A percentile compares a stretch with the other conserved stretches of the same genome.
Conservation (phyloP, 257 asterid species). For the Fraxinus americana region DNA sequence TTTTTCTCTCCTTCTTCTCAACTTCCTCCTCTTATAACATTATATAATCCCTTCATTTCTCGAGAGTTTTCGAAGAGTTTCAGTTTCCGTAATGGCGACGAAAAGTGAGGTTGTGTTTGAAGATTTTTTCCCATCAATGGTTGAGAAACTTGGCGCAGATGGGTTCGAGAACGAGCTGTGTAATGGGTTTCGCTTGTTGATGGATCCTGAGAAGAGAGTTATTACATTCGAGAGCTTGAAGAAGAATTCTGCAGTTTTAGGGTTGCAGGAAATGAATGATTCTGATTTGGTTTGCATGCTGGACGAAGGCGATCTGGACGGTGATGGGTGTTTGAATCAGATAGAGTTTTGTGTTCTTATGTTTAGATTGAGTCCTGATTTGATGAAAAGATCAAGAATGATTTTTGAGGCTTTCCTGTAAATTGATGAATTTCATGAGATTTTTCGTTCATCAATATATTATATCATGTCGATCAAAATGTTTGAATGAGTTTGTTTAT, state of each 20-base stretch:
- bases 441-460: background rate
- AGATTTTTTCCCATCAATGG: slow-evolving; percentile 76
- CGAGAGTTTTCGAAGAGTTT: too few relatives aligned
- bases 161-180: slow-evolving; percentile 68
- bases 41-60: too few relatives aligned
- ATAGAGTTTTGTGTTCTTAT: slow-evolving; percentile 79
- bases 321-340: slow-evolving; percentile 59
- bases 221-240: slow-evolving; percentile 77
- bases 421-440: background rate
- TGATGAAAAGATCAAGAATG: slow-evolving; percentile 51
- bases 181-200: slow-evolving; percentile 59
- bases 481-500: too few relatives aligned
- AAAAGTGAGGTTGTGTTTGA: slow-evolving; percentile 41
- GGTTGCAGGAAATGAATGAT: slow-evolving; percentile 45
- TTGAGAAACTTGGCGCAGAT: slow-evolving; percentile 66
- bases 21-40: too few relatives aligned
- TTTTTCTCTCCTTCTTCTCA: too few relatives aligned
- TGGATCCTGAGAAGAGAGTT: slow-evolving; percentile 52
- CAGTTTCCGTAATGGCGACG: slow-evolving; percentile 21
- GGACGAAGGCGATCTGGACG: slow-evolving; percentile 76
- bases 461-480: too few relatives aligned
- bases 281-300: slow-evolving; percentile 58
- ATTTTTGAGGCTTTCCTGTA: slow-evolving; percentile 1
- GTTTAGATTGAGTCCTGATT: slow-evolving; percentile 71
- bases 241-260: slow-evolving; percentile 47